These are phyloP conservation scores for Stromatinia cepivora DNA, from an alignment of 2,329 filamentous ascomycete genomes.

Conservation along the genomic window DNA sequence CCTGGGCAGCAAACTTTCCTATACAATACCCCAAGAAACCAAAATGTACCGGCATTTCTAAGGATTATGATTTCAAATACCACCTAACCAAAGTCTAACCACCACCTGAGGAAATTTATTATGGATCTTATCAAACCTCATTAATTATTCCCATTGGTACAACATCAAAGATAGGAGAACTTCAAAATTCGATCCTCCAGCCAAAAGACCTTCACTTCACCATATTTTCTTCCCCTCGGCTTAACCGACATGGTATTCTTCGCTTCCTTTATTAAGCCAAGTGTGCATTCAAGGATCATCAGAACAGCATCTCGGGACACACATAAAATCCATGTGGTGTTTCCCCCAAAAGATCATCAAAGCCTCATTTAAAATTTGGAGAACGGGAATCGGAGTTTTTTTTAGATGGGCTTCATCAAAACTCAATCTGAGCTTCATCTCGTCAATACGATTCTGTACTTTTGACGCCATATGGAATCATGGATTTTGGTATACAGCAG, in stretches of 20 bases:
- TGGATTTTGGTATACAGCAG: neutral
- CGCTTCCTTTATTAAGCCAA: neutral
- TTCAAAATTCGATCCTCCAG: neutral
- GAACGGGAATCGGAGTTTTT: neutral
- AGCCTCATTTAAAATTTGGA: neutral
- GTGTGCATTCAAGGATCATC: neutral
- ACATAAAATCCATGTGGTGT: constrained; percentile 1
- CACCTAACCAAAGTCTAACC: too few species aligned
- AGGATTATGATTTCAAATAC: neutral
- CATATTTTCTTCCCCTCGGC: neutral
- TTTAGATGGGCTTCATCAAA: neutral
- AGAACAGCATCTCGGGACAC: neutral
- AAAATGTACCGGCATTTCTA: neutral
- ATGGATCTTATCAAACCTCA: neutral
- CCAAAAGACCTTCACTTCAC: neutral
- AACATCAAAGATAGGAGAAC: neutral
- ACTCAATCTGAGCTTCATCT: neutral
- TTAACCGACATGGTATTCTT: neutral
- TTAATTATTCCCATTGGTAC: neutral
- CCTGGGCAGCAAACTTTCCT: constrained; percentile 13
- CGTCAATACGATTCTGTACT: neutral
- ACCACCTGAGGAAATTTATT: neutral
- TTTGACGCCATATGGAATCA: neutral
- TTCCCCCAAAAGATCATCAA: constrained; percentile 6
- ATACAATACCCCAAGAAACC: neutral